phyloP scores from a whole-genome alignment of 306 rosid genomes.

The Rosa rugosa region DNA sequence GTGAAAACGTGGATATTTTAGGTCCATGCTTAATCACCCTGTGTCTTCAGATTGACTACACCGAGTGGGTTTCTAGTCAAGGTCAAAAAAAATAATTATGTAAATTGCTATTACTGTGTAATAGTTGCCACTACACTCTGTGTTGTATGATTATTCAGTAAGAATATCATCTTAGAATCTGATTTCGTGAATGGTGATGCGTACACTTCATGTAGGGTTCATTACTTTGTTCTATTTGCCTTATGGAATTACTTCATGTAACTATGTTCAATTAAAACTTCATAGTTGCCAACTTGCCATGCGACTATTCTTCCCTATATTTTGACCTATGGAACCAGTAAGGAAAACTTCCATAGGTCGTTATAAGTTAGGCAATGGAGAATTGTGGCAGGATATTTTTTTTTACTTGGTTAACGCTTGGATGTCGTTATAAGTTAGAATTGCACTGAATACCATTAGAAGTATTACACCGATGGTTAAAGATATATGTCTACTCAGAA shows the following conservation, averaged over 20 bases:
- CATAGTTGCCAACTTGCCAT: not conserved
- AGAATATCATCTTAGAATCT: not conserved
- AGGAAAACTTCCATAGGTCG: not conserved
- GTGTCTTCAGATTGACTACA: not conserved
- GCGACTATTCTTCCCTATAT: not conserved
- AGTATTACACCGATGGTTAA: not conserved
- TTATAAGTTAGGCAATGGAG: not conserved
- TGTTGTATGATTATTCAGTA: not conserved
- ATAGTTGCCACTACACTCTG: not conserved
- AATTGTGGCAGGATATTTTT: not conserved
- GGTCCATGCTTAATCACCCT: not conserved
- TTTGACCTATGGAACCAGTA: not conserved
- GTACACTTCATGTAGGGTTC: not conserved
- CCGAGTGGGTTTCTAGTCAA: not conserved
- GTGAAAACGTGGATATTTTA: not conserved
- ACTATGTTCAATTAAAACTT: not conserved
- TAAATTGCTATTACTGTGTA: not conserved
- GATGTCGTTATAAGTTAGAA: not conserved
- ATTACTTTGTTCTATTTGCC: not conserved
- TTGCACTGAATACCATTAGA: not conserved
- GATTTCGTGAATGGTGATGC: not conserved
- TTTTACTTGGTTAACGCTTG: not conserved
- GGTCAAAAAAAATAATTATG: not conserved
- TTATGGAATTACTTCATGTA: not conserved
- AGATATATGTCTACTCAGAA: not conserved